phyloP scores from a whole-genome alignment of 148 eudicot species.

The Fagopyrum homotropicum region DNA sequence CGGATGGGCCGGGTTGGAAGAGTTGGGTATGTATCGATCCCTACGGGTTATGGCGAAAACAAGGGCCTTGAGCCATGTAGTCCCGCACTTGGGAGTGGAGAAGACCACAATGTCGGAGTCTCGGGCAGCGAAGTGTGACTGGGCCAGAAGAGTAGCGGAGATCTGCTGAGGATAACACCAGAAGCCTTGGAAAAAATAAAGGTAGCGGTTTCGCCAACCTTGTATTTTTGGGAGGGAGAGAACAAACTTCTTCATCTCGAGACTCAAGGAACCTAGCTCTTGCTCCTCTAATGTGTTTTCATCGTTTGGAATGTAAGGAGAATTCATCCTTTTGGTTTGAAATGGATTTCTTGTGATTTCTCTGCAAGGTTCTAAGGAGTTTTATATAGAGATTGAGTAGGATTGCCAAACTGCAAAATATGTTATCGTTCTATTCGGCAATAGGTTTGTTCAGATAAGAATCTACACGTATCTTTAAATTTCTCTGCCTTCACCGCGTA shows the following conservation, averaged over 20 bases:
- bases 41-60: conserved; percentile 5
- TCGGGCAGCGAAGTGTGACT: conserved; percentile 9
- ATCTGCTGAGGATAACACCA: conserved; percentile 16
- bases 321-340: neutral
- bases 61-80: conserved; percentile 20
- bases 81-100: conserved; percentile 16
- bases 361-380: neutral
- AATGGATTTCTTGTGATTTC: neutral
- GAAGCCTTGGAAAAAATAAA: conserved; percentile 19
- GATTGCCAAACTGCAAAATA: too few species aligned
- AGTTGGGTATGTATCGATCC: neutral
- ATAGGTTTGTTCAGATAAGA: too few species aligned
- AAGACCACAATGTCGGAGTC: conserved; percentile 12
- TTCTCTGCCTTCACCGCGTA: too few species aligned
- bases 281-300: neutral
- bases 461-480: too few species aligned
- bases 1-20: neutral
- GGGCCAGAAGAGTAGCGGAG: conserved; percentile 5
- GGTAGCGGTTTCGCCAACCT: conserved; percentile 12
- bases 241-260: neutral
- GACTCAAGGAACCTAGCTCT: neutral
- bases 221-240: conserved; percentile 5
- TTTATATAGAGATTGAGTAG: too few species aligned
- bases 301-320: neutral
- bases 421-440: too few species aligned